These are phyloP conservation scores for Skeletonema potamos DNA, from an alignment of 108 stramenopile species.

Conservation along the genomic window DNA sequence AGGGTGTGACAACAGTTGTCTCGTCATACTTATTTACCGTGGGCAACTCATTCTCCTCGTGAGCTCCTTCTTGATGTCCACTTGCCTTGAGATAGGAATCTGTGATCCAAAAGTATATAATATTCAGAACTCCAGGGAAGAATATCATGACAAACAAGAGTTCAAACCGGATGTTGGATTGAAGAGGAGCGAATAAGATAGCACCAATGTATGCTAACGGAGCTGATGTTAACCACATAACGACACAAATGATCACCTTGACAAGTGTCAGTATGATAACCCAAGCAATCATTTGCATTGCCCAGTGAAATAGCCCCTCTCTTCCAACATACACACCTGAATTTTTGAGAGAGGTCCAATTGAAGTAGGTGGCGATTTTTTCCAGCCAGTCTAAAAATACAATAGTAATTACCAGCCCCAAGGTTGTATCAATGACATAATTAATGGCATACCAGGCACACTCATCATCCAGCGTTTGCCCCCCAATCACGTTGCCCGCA, in stretches of 20 bases:
- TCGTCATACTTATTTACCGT: constrained; percentile 27
- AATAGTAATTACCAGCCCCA: constrained; percentile 80
- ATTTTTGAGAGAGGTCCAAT: constrained; percentile 79
- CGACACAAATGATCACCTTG: constrained; percentile 75
- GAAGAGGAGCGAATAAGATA: constrained; percentile 77
- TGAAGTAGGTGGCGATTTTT: constrained; percentile 54
- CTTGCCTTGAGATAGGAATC: constrained; percentile 86
- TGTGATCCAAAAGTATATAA: constrained; percentile 93
- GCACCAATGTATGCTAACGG: constrained; percentile 67
- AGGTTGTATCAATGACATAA: constrained; percentile 85
- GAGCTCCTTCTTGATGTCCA: constrained; percentile 50
- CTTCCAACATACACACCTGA: constrained; percentile 85
- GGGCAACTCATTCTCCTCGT: constrained; percentile 49
- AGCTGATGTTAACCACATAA: constrained; percentile 67
- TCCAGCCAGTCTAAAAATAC: constrained; percentile 69
- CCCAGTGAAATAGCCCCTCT: constrained; percentile 74
- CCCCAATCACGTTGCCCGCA: constrained; percentile 51
- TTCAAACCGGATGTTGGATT: constrained; percentile 81
- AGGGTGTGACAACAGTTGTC: constrained; percentile 26
- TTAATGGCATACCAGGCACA: constrained; percentile 93
- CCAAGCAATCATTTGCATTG: constrained; percentile 78
- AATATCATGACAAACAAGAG: constrained; percentile 92
- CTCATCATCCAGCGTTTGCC: constrained; percentile 73
- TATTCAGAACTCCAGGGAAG: constrained; percentile 88
- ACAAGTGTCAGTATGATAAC: constrained; percentile 71